Percentiles rank a stretch among this genome's conserved stretches.
These are phyloP conservation scores for Daldinia decipiens DNA, from an alignment of 495 filamentous ascomycete species.

Conservation along the genomic window DNA sequence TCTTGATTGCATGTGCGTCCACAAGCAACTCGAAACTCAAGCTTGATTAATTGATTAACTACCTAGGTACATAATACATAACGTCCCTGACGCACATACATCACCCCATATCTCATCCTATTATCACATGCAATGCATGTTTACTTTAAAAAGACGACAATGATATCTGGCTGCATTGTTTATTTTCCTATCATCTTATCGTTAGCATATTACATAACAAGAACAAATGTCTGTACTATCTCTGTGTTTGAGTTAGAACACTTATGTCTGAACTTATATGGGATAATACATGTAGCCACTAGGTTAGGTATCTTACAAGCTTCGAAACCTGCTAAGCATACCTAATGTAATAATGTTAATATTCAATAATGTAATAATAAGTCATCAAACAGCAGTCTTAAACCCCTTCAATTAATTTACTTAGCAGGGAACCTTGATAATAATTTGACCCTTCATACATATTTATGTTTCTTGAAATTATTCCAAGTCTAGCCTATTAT, in stretches of 20 bases:
- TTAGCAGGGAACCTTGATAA: neutral
- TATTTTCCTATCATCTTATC: neutral
- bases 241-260: too few relatives aligned
- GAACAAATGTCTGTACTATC: neutral
- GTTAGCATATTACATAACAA: neutral
- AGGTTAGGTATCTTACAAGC: too few relatives aligned
- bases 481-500: neutral
- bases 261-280: too few relatives aligned
- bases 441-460: constrained; percentile 2
- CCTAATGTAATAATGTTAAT: neutral
- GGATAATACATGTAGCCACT: too few relatives aligned
- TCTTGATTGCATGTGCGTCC: constrained; percentile 15
- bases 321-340: too few relatives aligned
- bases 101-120: constrained; percentile 16
- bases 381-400: neutral
- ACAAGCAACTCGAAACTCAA: constrained; percentile 18
- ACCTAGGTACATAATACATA: too few relatives aligned
- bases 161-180: neutral
- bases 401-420: neutral
- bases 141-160: constrained; percentile 26
- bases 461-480: neutral
- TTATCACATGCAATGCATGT: constrained; percentile 12
- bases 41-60: constrained; percentile 6
- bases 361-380: neutral
- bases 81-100: constrained; percentile 7